Evolutionary conservation across 768 basidiomycete genomes (phyloP).

Genomic region (Lentinula aciculospora): DNA sequence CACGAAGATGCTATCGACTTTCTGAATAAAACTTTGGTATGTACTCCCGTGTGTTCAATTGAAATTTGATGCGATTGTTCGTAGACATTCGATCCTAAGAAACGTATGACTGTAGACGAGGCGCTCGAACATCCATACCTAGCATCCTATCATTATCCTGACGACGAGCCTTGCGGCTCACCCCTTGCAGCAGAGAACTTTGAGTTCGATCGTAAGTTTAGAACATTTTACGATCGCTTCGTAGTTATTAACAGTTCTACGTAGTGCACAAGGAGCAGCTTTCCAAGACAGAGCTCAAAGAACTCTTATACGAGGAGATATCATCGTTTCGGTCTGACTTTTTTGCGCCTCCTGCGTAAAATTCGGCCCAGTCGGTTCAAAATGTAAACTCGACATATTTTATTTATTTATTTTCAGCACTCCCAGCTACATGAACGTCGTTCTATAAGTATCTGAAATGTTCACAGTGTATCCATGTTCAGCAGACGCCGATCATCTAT

Average conservation of each 20-base stretch:
- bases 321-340: conserved; percentile 70
- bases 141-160: conserved; percentile 90
- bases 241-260: conserved; percentile 4
- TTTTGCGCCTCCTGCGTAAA: neutral
- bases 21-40: conserved; percentile 74
- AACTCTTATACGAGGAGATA: conserved; percentile 92
- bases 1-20: conserved; percentile 67
- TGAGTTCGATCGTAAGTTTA: conserved; percentile 85
- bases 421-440: no score
- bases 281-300: conserved; percentile 91
- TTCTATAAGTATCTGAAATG: no score
- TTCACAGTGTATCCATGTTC: no score
- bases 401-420: no score
- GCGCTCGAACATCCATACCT: conserved; percentile 91
- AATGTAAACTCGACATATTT: no score
- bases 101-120: conserved; percentile 90
- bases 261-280: conserved; percentile 94
- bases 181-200: conserved; percentile 95
- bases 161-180: conserved; percentile 93
- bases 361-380: neutral
- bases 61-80: neutral
- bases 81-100: conserved; percentile 96
- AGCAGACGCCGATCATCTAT: no score
- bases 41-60: conserved; percentile 12
- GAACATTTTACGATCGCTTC: neutral